A percentile compares a stretch with the other conserved stretches of the same genome.
Conservation (phyloP, 75 land plant genomes). For the Pinus taeda region DNA sequence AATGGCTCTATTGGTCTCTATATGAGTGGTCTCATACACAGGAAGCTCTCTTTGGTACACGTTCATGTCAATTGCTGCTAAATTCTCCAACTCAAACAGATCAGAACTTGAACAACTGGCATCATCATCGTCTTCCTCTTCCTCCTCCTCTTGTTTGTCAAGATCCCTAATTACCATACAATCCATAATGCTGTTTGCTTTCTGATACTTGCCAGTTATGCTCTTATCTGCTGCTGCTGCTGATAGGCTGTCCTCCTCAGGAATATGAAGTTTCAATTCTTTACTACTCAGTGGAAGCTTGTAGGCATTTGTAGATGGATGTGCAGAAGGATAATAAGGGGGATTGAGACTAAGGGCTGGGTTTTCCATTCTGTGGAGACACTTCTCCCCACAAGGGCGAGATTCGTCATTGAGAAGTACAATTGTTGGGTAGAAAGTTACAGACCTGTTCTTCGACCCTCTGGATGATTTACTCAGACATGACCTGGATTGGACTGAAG, state of each 20-base stretch:
- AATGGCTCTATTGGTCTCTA: constrained; percentile 42
- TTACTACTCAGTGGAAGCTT: no score
- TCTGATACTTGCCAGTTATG: constrained; percentile 8
- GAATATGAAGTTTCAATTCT: background rate
- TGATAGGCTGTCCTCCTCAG: constrained; percentile 1
- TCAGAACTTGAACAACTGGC: constrained; percentile 65
- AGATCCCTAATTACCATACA: constrained; percentile 4
- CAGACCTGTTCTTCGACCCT: constrained; percentile 20
- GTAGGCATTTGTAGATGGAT: no score
- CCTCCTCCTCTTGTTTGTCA: constrained; percentile 4
- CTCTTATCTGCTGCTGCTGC: background rate
- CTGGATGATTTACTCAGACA: constrained; percentile 47
- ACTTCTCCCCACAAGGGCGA: constrained; percentile 29
- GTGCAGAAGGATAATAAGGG: background rate
- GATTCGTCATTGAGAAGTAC: constrained; percentile 35
- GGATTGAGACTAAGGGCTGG: background rate
- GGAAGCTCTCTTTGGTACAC: constrained; percentile 52
- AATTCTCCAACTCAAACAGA: constrained; percentile 67
- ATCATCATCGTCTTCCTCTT: constrained; percentile 38
- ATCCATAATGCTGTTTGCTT: background rate
- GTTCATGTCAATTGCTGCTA: constrained; percentile 30
- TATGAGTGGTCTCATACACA: constrained; percentile 60
- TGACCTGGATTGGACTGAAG: constrained; percentile 26
- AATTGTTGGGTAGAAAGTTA: constrained; percentile 48
- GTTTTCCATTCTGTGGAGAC: constrained; percentile 2